Evolutionary conservation across 495 filamentous ascomycete genomes (phyloP).

Genomic region (Astrocystis sublimbata): DNA sequence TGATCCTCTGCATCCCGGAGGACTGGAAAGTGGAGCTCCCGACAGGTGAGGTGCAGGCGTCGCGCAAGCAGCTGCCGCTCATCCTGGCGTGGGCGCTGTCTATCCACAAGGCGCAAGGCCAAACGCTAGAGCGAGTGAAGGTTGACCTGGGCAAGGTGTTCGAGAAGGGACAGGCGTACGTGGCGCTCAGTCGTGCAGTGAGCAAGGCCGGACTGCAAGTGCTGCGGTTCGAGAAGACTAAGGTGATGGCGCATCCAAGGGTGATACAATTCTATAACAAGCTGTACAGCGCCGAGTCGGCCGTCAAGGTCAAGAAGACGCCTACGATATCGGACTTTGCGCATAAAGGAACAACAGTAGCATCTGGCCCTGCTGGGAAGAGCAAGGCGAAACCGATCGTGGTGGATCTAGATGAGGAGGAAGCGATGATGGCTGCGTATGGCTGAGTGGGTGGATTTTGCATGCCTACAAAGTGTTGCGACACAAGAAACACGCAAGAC

Average conservation of each 20-base stretch:
- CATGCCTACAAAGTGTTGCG: neutral
- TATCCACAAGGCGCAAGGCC: slow-evolving; percentile 97
- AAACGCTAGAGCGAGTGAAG: slow-evolving; percentile 92
- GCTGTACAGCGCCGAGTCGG: slow-evolving; percentile 63
- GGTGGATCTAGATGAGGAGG: slow-evolving; percentile 38
- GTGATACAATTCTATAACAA: slow-evolving; percentile 83
- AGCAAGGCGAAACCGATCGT: slow-evolving; percentile 17
- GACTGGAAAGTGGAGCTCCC: slow-evolving; percentile 96
- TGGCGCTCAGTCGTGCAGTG: slow-evolving; percentile 82
- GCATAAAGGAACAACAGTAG: slow-evolving; percentile 15
- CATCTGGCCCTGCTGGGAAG: neutral
- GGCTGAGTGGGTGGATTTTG: slow-evolving; percentile 23
- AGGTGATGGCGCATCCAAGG: slow-evolving; percentile 91
- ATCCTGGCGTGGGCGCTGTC: slow-evolving; percentile 96
- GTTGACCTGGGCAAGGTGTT: slow-evolving; percentile 91
- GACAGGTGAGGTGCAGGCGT: slow-evolving; percentile 90
- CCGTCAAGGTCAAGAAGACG: slow-evolving; percentile 28
- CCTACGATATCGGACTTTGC: slow-evolving; percentile 34
- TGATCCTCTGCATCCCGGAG: slow-evolving; percentile 81
- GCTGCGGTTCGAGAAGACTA: slow-evolving; percentile 79
- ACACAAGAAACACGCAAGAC: neutral
- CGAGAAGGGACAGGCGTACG: slow-evolving; percentile 91
- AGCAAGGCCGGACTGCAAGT: slow-evolving; percentile 87
- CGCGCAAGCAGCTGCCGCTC: slow-evolving; percentile 73
- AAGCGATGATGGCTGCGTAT: slow-evolving; percentile 39